Percentiles rank a stretch among this genome's conserved stretches.
Evolutionary conservation across 2,329 filamentous ascomycete genomes (phyloP).

Genomic region (Westerdykella ornata): DNA sequence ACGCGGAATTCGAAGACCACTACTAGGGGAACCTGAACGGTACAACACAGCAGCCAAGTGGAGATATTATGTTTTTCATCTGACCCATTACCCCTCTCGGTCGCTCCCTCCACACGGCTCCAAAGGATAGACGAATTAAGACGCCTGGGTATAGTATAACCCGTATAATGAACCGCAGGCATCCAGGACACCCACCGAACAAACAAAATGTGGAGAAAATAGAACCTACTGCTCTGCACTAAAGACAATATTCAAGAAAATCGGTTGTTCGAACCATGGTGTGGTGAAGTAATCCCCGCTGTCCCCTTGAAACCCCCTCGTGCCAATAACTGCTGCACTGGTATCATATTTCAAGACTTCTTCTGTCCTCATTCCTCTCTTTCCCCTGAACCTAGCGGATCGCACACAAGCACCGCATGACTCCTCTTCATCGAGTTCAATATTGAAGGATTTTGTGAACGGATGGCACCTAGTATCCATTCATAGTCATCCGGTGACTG

Average conservation of each 20-base stretch:
- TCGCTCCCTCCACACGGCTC: not conserved
- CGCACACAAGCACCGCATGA: not conserved
- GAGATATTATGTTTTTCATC: too few relatives aligned
- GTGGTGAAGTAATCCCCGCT: constrained; percentile 5
- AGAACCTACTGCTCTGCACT: constrained; percentile 23
- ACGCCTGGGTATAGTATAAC: not conserved
- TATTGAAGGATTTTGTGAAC: constrained; percentile 9
- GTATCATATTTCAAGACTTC: constrained; percentile 31
- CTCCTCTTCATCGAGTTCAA: not conserved
- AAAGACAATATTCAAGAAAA: constrained; percentile 33
- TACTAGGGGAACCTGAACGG: too few relatives aligned
- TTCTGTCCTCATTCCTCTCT: not conserved
- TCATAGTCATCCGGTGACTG: constrained; percentile 97
- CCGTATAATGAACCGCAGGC: not conserved
- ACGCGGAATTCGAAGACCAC: too few relatives aligned
- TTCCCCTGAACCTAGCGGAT: not conserved
- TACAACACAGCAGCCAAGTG: too few relatives aligned
- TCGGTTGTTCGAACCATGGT: constrained; percentile 24
- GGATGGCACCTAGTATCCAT: constrained; percentile 69
- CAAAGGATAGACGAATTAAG: not conserved
- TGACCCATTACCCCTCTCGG: too few relatives aligned
- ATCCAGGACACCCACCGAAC: not conserved
- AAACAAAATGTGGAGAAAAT: constrained; percentile 21
- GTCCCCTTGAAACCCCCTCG: constrained; percentile 13
- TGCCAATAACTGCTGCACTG: constrained; percentile 31